Evolutionary conservation across 441 rosid genomes (phyloP).

Genomic region (Eruca vesicaria): DNA sequence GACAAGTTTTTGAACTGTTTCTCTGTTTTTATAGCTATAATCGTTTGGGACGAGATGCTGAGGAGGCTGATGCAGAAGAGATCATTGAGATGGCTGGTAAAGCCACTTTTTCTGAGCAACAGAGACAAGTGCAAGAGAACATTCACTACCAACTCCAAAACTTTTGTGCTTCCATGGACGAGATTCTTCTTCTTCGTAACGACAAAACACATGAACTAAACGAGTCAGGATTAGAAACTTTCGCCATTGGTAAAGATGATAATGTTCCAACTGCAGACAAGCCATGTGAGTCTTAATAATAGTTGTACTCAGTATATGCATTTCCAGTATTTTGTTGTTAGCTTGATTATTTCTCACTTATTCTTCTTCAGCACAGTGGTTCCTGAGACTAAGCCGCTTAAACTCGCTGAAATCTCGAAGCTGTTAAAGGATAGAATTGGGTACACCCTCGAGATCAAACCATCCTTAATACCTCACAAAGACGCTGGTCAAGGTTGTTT

Average conservation of each 20-base stretch:
- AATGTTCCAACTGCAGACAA: slow-evolving; percentile 29
- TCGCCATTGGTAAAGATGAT: background rate
- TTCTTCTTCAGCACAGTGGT: slow-evolving; percentile 69
- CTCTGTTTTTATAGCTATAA: slow-evolving; percentile 52
- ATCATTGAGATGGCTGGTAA: slow-evolving; percentile 76
- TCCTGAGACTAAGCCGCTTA: slow-evolving; percentile 62
- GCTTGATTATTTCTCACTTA: slow-evolving; percentile 35
- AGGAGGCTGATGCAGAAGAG: slow-evolving; percentile 79
- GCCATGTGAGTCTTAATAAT: slow-evolving; percentile 45
- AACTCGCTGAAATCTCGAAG: slow-evolving; percentile 50
- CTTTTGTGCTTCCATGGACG: slow-evolving; percentile 62
- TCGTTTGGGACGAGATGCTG: slow-evolving; percentile 68
- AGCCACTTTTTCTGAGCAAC: slow-evolving; percentile 71
- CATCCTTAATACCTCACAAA: slow-evolving; percentile 67
- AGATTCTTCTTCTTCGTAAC: slow-evolving; percentile 51
- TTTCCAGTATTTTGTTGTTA: background rate
- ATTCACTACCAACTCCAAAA: slow-evolving; percentile 58
- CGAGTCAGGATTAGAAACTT: slow-evolving; percentile 37
- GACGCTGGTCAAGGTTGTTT: slow-evolving; percentile 81
- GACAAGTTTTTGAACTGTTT: background rate
- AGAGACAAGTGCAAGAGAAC: slow-evolving; percentile 79
- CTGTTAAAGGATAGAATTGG: slow-evolving; percentile 65
- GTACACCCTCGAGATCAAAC: slow-evolving; percentile 56
- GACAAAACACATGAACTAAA: slow-evolving; percentile 17
- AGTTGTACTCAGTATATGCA: background rate